Percentiles rank a stretch among this genome's conserved stretches.
Evolutionary conservation across 805 yeast species (phyloP).

Genomic region (Metschnikowia cubensis): DNA sequence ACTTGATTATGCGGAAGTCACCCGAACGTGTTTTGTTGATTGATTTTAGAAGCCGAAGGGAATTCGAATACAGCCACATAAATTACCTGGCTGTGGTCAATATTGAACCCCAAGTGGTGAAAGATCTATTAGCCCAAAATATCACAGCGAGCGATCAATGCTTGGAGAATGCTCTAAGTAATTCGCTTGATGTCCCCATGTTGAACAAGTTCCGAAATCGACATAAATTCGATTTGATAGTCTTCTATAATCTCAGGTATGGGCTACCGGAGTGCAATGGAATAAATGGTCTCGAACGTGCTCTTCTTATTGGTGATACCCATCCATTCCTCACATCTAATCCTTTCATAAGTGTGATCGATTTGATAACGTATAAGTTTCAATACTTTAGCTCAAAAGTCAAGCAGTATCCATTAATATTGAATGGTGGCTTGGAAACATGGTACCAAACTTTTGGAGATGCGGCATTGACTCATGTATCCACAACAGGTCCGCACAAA

Average conservation of each 20-base stretch:
- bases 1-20: slow-evolving; percentile 7
- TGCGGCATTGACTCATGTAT: slow-evolving; percentile 7
- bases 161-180: slow-evolving; percentile 56
- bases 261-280: slow-evolving; percentile 27
- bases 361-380: slow-evolving; percentile 28
- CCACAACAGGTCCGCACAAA: neutral
- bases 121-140: slow-evolving; percentile 23
- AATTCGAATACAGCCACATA: slow-evolving; percentile 63
- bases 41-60: slow-evolving; percentile 63
- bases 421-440: slow-evolving; percentile 35
- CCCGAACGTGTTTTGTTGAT: slow-evolving; percentile 47
- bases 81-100: slow-evolving; percentile 56
- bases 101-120: slow-evolving; percentile 56
- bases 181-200: slow-evolving; percentile 56
- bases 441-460: slow-evolving; percentile 35
- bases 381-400: slow-evolving; percentile 33
- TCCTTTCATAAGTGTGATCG: slow-evolving; percentile 50
- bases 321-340: slow-evolving; percentile 45
- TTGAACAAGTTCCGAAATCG: slow-evolving; percentile 50
- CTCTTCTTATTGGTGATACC: slow-evolving; percentile 32
- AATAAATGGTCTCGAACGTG: slow-evolving; percentile 33
- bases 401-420: slow-evolving; percentile 28
- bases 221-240: slow-evolving; percentile 54
- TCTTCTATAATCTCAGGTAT: slow-evolving; percentile 55
- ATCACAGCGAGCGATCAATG: slow-evolving; percentile 52